phyloP scores from a whole-genome alignment of 441 rosid species.

The Mallotus repandus region DNA sequence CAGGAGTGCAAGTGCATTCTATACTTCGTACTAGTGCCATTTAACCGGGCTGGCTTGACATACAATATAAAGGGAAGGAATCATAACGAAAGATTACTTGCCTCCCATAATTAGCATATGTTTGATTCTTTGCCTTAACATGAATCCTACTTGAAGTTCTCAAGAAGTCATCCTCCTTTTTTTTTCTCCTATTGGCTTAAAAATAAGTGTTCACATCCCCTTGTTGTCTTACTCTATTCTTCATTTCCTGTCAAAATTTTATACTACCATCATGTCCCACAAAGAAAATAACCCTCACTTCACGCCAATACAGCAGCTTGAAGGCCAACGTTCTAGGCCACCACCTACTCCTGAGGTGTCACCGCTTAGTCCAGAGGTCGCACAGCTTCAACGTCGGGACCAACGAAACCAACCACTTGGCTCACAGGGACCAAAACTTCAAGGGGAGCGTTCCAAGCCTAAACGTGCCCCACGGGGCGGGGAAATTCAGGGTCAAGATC shows the following conservation, averaged over 20 bases:
- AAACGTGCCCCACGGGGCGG: background rate
- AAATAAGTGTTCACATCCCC: constrained; percentile 28
- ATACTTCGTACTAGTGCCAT: background rate
- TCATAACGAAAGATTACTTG: constrained; percentile 52
- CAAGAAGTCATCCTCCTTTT: constrained; percentile 43
- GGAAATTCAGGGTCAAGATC: background rate
- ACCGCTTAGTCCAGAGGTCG: background rate
- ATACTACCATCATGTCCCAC: constrained; percentile 40
- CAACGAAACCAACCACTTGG: constrained; percentile 2
- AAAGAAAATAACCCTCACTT: constrained; percentile 71
- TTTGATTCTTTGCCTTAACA: constrained; percentile 55
- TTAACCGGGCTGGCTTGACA: background rate
- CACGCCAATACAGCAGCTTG: constrained; percentile 6
- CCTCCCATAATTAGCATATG: constrained; percentile 46
- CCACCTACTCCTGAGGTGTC: background rate
- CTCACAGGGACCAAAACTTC: background rate
- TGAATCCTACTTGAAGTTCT: constrained; percentile 65
- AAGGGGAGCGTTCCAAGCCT: constrained; percentile 17
- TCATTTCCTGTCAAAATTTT: constrained; percentile 10
- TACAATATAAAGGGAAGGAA: background rate
- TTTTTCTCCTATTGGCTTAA: constrained; percentile 19
- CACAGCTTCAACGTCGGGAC: background rate
- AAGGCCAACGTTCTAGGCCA: constrained; percentile 10
- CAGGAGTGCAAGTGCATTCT: background rate
- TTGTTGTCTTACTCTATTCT: constrained; percentile 9